Conservation (phyloP, 768 basidiomycete genomes). For the Tylopilus subfusipes region DNA sequence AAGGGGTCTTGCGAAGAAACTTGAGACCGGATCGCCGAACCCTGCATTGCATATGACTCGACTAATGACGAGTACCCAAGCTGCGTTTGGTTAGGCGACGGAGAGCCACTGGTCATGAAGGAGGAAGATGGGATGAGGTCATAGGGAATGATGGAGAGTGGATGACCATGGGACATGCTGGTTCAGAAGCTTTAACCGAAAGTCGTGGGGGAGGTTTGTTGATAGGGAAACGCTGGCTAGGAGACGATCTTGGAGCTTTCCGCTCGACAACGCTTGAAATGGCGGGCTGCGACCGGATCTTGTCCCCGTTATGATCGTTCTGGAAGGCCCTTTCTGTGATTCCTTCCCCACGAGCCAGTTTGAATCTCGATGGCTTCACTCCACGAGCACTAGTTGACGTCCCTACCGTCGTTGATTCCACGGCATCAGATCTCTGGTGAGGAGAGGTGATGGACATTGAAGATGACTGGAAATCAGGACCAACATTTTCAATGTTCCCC, state of each 20-base stretch:
- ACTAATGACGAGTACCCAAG: conserved; percentile 26
- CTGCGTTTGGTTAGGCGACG: conserved; percentile 13
- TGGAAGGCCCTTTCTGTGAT: conserved; percentile 4
- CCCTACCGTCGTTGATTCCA: not conserved
- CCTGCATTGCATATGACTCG: conserved; percentile 13
- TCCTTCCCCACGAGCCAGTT: conserved; percentile 21
- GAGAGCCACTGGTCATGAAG: conserved; percentile 13
- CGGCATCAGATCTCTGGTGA: not conserved
- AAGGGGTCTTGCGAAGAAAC: not conserved
- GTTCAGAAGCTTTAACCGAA: not conserved
- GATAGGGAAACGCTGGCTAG: conserved; percentile 13
- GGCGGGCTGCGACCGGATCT: conserved; percentile 34
- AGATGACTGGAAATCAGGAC: conserved; percentile 37
- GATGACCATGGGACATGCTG: conserved; percentile 10
- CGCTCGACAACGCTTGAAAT: conserved; percentile 26
- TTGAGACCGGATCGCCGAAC: not conserved
- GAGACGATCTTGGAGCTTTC: conserved; percentile 9
- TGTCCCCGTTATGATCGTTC: conserved; percentile 27
- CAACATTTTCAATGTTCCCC: conserved; percentile 52
- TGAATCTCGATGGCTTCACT: conserved; percentile 48
- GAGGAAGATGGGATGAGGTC: conserved; percentile 1
- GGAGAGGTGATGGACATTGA: not conserved
- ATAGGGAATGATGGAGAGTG: conserved; percentile 21
- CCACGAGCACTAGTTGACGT: conserved; percentile 11
- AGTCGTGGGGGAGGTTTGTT: conserved; percentile 14